Percentiles rank a stretch among this genome's conserved stretches.
These are phyloP conservation scores for Coprinellus micaceus DNA, from an alignment of 768 basidiomycete species.

Conservation along the genomic window DNA sequence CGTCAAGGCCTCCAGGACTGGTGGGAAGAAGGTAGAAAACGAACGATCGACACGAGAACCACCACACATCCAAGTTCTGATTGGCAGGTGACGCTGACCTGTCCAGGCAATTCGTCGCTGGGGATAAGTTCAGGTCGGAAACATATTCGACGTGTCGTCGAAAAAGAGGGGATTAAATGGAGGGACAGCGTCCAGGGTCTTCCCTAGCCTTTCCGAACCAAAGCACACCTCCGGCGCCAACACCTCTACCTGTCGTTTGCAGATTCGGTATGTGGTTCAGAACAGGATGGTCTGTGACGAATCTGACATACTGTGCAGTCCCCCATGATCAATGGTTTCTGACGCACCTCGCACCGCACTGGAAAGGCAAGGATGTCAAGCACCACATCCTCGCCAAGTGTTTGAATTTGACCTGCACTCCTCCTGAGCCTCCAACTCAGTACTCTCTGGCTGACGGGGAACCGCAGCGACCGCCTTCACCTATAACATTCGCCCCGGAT, in stretches of 20 bases:
- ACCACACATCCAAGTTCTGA: background rate
- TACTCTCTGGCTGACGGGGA: conserved; percentile 5
- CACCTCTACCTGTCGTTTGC: conserved; percentile 2
- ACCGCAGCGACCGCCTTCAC: conserved; percentile 49
- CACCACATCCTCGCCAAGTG: conserved; percentile 59
- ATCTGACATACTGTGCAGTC: conserved; percentile 33
- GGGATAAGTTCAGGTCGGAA: too few relatives aligned
- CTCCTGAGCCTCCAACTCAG: conserved; percentile 17
- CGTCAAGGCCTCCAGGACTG: too few relatives aligned
- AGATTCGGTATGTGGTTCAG: conserved; percentile 10
- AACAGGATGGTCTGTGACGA: background rate
- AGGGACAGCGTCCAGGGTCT: background rate
- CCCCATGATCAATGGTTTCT: conserved; percentile 75
- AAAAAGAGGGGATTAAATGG: background rate
- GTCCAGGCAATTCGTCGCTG: background rate
- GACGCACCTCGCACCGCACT: conserved; percentile 60
- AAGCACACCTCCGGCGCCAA: background rate
- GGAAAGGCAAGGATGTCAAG: conserved; percentile 63
- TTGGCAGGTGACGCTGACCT: background rate
- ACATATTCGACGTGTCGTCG: too few relatives aligned
- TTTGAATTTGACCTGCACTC: conserved; percentile 34
- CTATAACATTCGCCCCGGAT: conserved; percentile 64
- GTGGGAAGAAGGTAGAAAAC: background rate
- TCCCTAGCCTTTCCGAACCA: background rate
- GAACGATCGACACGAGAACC: background rate